Evolutionary conservation across 805 yeast genomes (phyloP).

Genomic region (Cephaloascus fragrans): DNA sequence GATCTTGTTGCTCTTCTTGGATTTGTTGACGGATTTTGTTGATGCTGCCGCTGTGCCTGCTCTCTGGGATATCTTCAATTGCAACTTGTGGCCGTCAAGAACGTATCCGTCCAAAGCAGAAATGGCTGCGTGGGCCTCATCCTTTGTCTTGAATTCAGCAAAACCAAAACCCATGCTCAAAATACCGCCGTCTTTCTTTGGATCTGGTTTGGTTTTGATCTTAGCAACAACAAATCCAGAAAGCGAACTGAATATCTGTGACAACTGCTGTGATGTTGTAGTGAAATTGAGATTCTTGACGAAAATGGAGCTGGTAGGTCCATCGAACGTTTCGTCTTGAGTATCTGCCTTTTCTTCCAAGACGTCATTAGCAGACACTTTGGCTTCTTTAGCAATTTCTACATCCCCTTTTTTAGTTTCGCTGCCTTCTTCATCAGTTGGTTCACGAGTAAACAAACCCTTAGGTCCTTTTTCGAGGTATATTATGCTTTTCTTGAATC

Average conservation of each 20-base stretch:
- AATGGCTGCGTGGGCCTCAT: constrained; percentile 72
- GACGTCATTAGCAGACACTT: constrained; percentile 33
- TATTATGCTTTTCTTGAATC: constrained; percentile 78
- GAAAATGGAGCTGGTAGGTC: constrained; percentile 81
- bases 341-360: constrained; percentile 21
- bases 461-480: constrained; percentile 93
- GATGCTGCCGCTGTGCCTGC: constrained; percentile 29
- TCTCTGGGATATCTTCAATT: constrained; percentile 82
- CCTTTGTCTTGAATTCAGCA: constrained; percentile 75
- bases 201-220: constrained; percentile 82
- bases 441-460: constrained; percentile 59
- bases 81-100: constrained; percentile 84
- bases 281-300: constrained; percentile 86
- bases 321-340: constrained; percentile 35
- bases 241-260: constrained; percentile 54
- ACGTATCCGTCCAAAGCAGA: constrained; percentile 62
- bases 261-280: constrained; percentile 52
- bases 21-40: constrained; percentile 17
- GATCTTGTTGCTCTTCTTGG: constrained; percentile 56
- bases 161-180: constrained; percentile 97
- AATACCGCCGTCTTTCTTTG: constrained; percentile 54
- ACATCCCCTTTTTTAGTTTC: constrained; percentile 16
- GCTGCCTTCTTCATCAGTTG: constrained; percentile 24
- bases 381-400: constrained; percentile 34
- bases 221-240: constrained; percentile 77